Conservation (phyloP, 805 yeast genomes). For the Ogataea pilisensis region DNA sequence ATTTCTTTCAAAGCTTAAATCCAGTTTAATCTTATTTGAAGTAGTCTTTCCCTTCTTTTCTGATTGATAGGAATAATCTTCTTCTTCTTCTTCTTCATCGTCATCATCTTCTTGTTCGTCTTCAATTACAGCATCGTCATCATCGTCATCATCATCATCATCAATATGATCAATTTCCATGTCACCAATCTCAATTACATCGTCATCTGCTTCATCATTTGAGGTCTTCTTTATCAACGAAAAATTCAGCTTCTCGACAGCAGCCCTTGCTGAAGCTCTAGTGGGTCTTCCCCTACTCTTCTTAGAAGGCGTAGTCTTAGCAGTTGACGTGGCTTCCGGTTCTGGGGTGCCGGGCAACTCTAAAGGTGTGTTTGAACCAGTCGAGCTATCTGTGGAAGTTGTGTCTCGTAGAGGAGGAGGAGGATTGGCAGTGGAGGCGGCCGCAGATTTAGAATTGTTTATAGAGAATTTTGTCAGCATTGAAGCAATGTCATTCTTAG, state of each 20-base stretch:
- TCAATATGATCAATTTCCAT: conserved; percentile 4
- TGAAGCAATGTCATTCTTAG: background rate
- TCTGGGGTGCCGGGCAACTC: conserved; percentile 6
- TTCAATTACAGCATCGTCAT: background rate
- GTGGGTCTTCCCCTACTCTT: conserved; percentile 2
- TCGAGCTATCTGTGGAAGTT: no score
- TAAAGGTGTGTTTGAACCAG: background rate
- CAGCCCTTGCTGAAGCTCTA: conserved; percentile 7
- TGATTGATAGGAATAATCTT: background rate
- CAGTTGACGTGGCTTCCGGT: conserved; percentile 13
- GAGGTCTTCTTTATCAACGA: background rate
- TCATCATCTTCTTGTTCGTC: background rate
- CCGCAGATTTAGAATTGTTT: no score
- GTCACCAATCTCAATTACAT: no score
- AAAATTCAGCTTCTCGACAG: conserved; percentile 7
- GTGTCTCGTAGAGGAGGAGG: no score
- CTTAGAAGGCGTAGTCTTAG: conserved; percentile 9
- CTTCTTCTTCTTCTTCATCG: conserved; percentile 6
- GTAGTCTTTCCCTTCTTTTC: conserved; percentile 6
- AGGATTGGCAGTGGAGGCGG: no score
- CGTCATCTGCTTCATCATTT: background rate
- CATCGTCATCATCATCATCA: conserved; percentile 4
- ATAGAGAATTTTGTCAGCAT: no score
- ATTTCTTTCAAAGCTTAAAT: no score
- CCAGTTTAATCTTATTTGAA: background rate